Conservation (phyloP, 306 rosid genomes). For the Rosa rugosa region DNA sequence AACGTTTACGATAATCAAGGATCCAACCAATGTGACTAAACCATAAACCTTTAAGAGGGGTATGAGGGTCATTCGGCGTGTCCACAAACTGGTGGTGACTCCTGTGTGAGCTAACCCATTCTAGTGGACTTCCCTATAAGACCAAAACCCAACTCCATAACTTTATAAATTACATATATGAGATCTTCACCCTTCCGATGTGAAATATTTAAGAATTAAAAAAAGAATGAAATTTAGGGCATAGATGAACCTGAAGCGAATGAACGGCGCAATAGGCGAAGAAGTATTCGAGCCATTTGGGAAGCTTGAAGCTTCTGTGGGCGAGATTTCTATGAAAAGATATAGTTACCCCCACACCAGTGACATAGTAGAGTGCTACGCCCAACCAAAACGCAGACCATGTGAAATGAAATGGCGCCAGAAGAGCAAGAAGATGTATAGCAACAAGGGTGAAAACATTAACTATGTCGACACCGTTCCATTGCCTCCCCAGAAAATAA, state of each 20-base stretch:
- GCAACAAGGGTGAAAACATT: slow-evolving; percentile 50
- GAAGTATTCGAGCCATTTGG: slow-evolving; percentile 79
- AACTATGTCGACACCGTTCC: slow-evolving; percentile 59
- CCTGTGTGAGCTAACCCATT: slow-evolving; percentile 91
- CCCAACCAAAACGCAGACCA: slow-evolving; percentile 68
- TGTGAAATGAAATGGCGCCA: slow-evolving; percentile 74
- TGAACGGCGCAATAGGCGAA: slow-evolving; percentile 76
- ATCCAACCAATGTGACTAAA: slow-evolving; percentile 87
- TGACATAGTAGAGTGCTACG: slow-evolving; percentile 52
- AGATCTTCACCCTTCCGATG: no score
- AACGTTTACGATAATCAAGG: slow-evolving; percentile 53
- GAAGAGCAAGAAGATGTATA: slow-evolving; percentile 49
- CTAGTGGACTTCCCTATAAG: slow-evolving; percentile 74
- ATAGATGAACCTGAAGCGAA: slow-evolving; percentile 61
- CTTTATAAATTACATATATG: neutral
- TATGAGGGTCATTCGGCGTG: slow-evolving; percentile 81
- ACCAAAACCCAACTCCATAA: neutral
- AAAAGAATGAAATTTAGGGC: neutral
- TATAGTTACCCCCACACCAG: slow-evolving; percentile 74
- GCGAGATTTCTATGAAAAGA: slow-evolving; percentile 83
- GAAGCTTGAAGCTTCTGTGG: slow-evolving; percentile 78
- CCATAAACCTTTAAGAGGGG: slow-evolving; percentile 85
- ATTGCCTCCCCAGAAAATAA: slow-evolving; percentile 47
- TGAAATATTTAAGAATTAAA: no score
- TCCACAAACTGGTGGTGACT: slow-evolving; percentile 85